Base-by-base conservation (phyloP, 2,329 filamentous ascomycete genomes). In the Hypomyces perniciosus region DNA sequence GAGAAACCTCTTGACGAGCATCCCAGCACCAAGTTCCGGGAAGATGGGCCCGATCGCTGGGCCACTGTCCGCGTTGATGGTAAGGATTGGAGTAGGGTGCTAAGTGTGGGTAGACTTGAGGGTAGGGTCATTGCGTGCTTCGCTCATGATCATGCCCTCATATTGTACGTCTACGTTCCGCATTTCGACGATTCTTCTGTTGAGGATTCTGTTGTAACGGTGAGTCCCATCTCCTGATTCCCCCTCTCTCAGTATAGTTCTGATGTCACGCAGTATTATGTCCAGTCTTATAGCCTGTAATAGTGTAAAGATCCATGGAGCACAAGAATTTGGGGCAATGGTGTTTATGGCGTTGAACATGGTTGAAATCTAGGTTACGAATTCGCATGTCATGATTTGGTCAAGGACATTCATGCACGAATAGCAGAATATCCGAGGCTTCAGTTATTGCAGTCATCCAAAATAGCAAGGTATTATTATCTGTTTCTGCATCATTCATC, bases 51-150 rank as follows among this genome's bases (percentile, higher is more conserved):
- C 10, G 84, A 90, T 54, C 84, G 83, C 42, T 97, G 92, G 90
- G 89, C 90, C 1, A 90, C 82, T 27, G 92, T 97, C 34, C 79
- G 88, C 48, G 90, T 97, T 27, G 93, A 97, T 69, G 93, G 90
- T 33, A 86, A 84, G 66, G 93, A 99, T 66, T 97, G 93, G 92
- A 90, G 90, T 31, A 83, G 82, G 58, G 92, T 97, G n/a, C 75
- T 99, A 58, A 95, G 90, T 66, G 91, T 97, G 9, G 92, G 92
- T 1, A 78, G 91, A 46, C 72, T 97, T 30, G 92, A 93, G 59
- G 92, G 90, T 1, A 79, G 90, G 58, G 92, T 97, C 46, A 93
- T 97, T 73, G 93, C 91, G 51, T 96, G 91, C 65, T 90, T 95
- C 67, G 84, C 84, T 37, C 78, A 93, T 62, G 86, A 88, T 48